phyloP scores from a whole-genome alignment of 164 flowering plant species.

The Santalum album region DNA sequence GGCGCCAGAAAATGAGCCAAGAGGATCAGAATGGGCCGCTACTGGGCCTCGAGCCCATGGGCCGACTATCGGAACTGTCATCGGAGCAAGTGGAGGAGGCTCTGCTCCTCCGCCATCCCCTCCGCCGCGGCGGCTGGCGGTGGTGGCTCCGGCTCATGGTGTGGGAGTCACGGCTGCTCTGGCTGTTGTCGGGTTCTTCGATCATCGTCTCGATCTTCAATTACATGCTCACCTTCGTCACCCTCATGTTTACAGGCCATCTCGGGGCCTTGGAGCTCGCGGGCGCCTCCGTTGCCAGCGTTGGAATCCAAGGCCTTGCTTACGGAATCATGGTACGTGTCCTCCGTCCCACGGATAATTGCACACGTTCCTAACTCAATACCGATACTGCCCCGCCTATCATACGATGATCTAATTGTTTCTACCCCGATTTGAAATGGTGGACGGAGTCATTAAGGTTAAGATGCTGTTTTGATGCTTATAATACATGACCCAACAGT shows the following conservation, averaged over 20 bases:
- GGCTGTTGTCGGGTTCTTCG: conserved; percentile 50
- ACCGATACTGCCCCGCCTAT: not conserved
- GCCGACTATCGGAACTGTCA: conserved; percentile 31
- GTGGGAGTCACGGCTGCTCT: conserved; percentile 66
- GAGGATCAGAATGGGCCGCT: conserved; percentile 24
- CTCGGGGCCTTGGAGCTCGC: conserved; percentile 64
- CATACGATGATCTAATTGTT: not conserved
- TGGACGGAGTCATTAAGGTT: too few species aligned
- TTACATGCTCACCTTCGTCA: conserved; percentile 61
- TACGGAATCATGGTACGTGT: conserved; percentile 66
- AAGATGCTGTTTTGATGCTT: too few species aligned
- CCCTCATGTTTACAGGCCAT: conserved; percentile 58
- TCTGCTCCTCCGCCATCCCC: conserved; percentile 21
- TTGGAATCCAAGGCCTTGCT: conserved; percentile 83
- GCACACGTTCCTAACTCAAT: too few species aligned
- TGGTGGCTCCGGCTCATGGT: conserved; percentile 33
- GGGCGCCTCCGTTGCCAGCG: conserved; percentile 62
- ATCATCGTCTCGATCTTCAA: conserved; percentile 51
- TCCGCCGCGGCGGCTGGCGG: conserved; percentile 17
- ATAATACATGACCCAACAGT: too few species aligned
- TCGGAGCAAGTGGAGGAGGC: conserved; percentile 41
- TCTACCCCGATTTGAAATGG: not conserved
- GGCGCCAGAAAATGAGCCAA: too few species aligned
- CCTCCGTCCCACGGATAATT: not conserved
- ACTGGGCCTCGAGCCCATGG: conserved; percentile 23